phyloP scores from a whole-genome alignment of 2,329 filamentous ascomycete species.

The Apiospora malaysiana region DNA sequence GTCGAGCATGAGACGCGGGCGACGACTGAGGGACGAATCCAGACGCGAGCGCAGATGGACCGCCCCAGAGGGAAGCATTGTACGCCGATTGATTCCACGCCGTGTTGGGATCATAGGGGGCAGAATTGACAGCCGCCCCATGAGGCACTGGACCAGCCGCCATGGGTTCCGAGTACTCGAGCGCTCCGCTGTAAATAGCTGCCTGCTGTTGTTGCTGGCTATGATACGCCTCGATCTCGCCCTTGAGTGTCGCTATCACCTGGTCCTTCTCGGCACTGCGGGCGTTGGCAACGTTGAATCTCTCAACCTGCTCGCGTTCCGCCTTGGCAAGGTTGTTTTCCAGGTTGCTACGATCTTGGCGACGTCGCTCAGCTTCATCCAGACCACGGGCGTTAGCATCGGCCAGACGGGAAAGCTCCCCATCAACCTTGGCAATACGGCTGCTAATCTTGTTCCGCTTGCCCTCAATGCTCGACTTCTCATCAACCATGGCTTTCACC shows the following conservation, averaged over 20 bases:
- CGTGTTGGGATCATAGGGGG: conserved; percentile 36
- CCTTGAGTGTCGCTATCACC: conserved; percentile 46
- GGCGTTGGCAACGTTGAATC: conserved; percentile 44
- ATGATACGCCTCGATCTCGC: conserved; percentile 45
- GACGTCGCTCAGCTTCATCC: conserved; percentile 66
- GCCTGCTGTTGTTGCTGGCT: conserved; percentile 39
- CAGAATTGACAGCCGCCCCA: conserved; percentile 23
- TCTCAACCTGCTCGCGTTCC: conserved; percentile 50
- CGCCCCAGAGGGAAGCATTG: conserved; percentile 40
- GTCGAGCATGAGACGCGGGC: conserved; percentile 40
- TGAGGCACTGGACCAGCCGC: conserved; percentile 29
- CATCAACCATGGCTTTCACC: conserved; percentile 66
- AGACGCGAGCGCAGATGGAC: conserved; percentile 43
- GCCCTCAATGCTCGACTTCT: conserved; percentile 66
- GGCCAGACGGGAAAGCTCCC: conserved; percentile 72
- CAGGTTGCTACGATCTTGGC: conserved; percentile 55
- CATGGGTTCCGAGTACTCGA: conserved; percentile 37
- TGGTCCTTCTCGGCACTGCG: conserved; percentile 47
- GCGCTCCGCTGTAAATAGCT: conserved; percentile 40
- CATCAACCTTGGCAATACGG: conserved; percentile 74
- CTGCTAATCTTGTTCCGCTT: conserved; percentile 76
- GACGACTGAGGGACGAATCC: conserved; percentile 43
- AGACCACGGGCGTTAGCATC: conserved; percentile 71
- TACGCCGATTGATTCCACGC: conserved; percentile 42
- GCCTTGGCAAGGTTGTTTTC: conserved; percentile 53